These are phyloP conservation scores for Xylariaceae sp. DNA, from an alignment of 2,329 filamentous ascomycete genomes.

Conservation along the genomic window DNA sequence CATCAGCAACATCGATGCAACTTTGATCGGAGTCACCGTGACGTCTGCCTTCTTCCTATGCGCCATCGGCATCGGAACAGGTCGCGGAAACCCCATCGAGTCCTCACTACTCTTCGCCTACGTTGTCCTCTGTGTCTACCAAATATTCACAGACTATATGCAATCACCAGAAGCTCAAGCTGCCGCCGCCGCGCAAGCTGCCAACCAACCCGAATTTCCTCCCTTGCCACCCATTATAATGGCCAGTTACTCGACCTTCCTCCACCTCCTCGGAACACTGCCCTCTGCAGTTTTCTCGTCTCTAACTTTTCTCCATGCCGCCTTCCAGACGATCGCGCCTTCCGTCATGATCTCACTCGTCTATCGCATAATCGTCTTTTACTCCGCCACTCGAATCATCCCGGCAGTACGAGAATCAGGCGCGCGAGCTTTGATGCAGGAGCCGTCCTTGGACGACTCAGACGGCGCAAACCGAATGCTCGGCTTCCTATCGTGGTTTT, in stretches of 20 bases:
- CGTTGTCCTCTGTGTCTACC: constrained; percentile 96
- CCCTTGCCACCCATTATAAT: constrained; percentile 97
- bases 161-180: constrained; percentile 65
- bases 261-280: constrained; percentile 79
- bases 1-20: constrained; percentile 87
- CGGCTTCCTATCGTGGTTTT: constrained; percentile 87
- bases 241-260: constrained; percentile 91
- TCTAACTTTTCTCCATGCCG: constrained; percentile 82
- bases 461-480: constrained; percentile 78
- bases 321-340: constrained; percentile 91
- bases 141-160: constrained; percentile 98
- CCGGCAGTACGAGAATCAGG: constrained; percentile 87
- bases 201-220: constrained; percentile 78
- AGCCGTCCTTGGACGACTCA: constrained; percentile 79
- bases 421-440: constrained; percentile 75
- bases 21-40: constrained; percentile 86
- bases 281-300: constrained; percentile 79
- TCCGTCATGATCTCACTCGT: constrained; percentile 93
- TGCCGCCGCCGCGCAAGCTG: constrained; percentile 44
- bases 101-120: constrained; percentile 95
- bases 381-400: constrained; percentile 92
- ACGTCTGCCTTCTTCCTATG: constrained; percentile 90
- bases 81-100: constrained; percentile 90
- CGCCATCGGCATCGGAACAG: constrained; percentile 89
- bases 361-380: constrained; percentile 92